Conservation (phyloP, 2,329 filamentous ascomycete genomes). For the Rugonectria rugulosa region DNA sequence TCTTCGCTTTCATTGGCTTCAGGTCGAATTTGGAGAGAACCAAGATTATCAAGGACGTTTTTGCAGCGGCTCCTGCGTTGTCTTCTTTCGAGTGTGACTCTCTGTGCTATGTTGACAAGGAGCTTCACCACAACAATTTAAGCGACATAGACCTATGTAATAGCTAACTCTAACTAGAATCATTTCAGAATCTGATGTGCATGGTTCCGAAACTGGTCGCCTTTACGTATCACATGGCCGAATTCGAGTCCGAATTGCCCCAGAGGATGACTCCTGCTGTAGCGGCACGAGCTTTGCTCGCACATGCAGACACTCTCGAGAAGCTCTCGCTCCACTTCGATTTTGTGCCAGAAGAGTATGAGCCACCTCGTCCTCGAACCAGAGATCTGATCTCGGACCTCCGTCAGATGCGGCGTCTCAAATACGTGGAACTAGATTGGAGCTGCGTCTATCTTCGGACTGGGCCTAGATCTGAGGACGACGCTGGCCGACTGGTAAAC, state of each 20-base stretch:
- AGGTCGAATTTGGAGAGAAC: neutral
- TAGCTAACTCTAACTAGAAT: neutral
- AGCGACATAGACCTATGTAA: neutral
- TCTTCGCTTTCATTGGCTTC: neutral
- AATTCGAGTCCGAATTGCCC: neutral
- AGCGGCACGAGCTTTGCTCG: neutral
- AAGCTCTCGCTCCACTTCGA: neutral
- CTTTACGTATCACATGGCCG: slow-evolving; percentile 10
- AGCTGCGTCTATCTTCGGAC: neutral
- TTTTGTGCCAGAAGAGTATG: neutral
- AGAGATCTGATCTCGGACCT: slow-evolving; percentile 1
- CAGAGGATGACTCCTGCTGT: neutral
- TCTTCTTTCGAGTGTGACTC: neutral
- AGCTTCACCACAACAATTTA: neutral
- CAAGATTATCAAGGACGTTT: neutral
- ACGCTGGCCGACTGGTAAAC: neutral
- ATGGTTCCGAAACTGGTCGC: neutral
- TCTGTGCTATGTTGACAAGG: neutral
- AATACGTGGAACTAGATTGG: neutral
- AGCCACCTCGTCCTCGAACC: too few relatives aligned
- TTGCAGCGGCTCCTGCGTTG: slow-evolving; percentile 7
- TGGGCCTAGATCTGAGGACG: neutral
- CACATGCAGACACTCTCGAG: neutral
- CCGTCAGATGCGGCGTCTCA: neutral
- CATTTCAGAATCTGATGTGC: neutral